Evolutionary conservation across 2,329 filamentous ascomycete genomes (phyloP).

Genomic region (Emericellopsis cladophorae): DNA sequence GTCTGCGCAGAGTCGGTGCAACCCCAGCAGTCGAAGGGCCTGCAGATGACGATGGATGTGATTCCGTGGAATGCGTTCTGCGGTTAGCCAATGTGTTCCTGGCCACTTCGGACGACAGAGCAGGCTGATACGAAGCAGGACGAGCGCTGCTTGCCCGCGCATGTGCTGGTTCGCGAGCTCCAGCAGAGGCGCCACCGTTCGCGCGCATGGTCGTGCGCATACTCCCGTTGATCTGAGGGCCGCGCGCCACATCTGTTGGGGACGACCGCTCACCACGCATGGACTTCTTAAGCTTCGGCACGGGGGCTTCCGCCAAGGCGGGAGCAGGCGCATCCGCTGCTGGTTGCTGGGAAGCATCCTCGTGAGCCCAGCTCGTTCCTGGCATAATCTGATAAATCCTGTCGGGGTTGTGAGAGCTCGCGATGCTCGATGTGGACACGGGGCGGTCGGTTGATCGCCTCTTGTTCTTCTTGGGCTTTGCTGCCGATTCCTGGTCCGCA

Average conservation of each 20-base stretch:
- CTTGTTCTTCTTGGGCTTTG: constrained; percentile 20
- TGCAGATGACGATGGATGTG: not conserved
- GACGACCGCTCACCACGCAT: constrained; percentile 23
- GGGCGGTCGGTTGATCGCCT: constrained; percentile 4
- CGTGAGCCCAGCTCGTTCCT: constrained; percentile 14
- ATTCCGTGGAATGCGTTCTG: not conserved
- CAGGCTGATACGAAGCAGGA: constrained; percentile 17
- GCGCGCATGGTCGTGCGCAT: constrained; percentile 16
- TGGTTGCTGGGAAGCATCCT: constrained; percentile 5
- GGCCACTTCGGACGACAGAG: constrained; percentile 4
- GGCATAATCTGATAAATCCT: constrained; percentile 27
- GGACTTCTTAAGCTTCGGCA: constrained; percentile 30
- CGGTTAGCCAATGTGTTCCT: constrained; percentile 2
- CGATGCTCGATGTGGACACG: constrained; percentile 1
- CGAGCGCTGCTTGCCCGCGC: constrained; percentile 5
- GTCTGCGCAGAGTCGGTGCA: constrained; percentile 31
- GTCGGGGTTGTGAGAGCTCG: constrained; percentile 6
- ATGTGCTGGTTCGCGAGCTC: not conserved
- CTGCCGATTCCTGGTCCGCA: constrained; percentile 15
- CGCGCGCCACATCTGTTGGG: constrained; percentile 4
- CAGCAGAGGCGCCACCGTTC: constrained; percentile 4
- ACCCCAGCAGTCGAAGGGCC: constrained; percentile 6
- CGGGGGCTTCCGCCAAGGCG: not conserved
- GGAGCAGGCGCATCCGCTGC: not conserved
- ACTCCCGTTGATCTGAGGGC: not conserved